phyloP scores from a whole-genome alignment of 2,329 filamentous ascomycete genomes.

The Fusarium camptoceras region DNA sequence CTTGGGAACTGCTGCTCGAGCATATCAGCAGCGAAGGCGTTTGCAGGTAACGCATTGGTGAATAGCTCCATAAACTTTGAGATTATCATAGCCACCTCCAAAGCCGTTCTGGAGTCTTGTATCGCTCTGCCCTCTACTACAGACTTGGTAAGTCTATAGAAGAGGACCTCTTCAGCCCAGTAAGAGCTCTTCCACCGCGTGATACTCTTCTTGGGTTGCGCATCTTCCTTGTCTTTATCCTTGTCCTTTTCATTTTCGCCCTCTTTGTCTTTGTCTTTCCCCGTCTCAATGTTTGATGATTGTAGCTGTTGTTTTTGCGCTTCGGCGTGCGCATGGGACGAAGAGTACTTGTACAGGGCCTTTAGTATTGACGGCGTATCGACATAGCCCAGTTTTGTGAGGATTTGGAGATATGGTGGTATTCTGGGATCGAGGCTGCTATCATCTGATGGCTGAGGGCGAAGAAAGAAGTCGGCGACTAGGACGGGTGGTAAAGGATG shows the following conservation, averaged over 20 bases:
- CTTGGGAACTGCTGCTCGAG: slow-evolving; percentile 59
- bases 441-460: slow-evolving; percentile 61
- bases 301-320: slow-evolving; percentile 29
- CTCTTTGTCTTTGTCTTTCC: slow-evolving; percentile 20
- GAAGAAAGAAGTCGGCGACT: slow-evolving; percentile 70
- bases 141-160: slow-evolving; percentile 91
- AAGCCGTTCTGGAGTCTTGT: slow-evolving; percentile 58
- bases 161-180: slow-evolving; percentile 85
- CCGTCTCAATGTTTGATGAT: neutral
- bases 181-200: slow-evolving; percentile 68
- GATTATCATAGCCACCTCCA: slow-evolving; percentile 63
- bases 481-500: slow-evolving; percentile 63
- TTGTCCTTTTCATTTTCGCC: slow-evolving; percentile 29
- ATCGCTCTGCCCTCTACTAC: slow-evolving; percentile 71
- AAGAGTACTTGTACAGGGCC: slow-evolving; percentile 68
- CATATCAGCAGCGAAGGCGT: slow-evolving; percentile 61
- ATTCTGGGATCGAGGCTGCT: slow-evolving; percentile 69
- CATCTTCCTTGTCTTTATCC: slow-evolving; percentile 38
- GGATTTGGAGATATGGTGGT: slow-evolving; percentile 67
- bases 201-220: slow-evolving; percentile 31
- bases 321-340: slow-evolving; percentile 56
- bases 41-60: slow-evolving; percentile 58
- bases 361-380: slow-evolving; percentile 67
- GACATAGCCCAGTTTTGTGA: slow-evolving; percentile 64
- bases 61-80: slow-evolving; percentile 71